Percentiles rank a stretch among this genome's conserved stretches.
Conservation (phyloP, 495 filamentous ascomycete genomes). For the Niebla homalea region DNA sequence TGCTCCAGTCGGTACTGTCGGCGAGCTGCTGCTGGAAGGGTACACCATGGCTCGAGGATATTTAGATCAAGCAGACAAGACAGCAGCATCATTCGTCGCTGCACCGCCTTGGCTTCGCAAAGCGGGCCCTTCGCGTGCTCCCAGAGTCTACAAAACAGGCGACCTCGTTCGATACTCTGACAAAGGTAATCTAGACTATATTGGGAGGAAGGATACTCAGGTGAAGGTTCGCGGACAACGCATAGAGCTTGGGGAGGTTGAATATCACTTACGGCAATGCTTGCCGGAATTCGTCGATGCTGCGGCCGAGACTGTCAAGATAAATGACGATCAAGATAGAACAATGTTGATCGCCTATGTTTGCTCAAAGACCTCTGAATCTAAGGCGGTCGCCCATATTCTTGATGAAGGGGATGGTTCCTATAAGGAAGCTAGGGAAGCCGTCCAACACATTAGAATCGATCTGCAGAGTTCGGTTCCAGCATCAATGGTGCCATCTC, state of each 20-base stretch:
- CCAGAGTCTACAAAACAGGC: neutral
- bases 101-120: neutral
- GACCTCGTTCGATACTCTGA: neutral
- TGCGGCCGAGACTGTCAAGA: neutral
- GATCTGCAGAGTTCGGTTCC: neutral
- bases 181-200: neutral
- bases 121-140: neutral
- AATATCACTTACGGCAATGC: constrained; percentile 15
- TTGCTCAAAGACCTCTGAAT: neutral
- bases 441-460: neutral
- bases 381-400: neutral
- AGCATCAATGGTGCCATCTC: neutral
- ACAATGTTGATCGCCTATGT: neutral
- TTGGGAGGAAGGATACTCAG: constrained; percentile 22
- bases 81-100: constrained; percentile 3
- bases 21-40: neutral
- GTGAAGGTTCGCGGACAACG: constrained; percentile 33
- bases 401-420: neutral
- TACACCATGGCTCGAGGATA: neutral
- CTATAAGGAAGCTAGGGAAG: neutral
- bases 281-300: too few species aligned
- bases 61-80: constrained; percentile 21
- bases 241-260: constrained; percentile 32
- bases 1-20: neutral
- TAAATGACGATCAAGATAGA: neutral